phyloP scores from a whole-genome alignment of 208 protist genomes.

The Blastocrithidia nonstop region DNA sequence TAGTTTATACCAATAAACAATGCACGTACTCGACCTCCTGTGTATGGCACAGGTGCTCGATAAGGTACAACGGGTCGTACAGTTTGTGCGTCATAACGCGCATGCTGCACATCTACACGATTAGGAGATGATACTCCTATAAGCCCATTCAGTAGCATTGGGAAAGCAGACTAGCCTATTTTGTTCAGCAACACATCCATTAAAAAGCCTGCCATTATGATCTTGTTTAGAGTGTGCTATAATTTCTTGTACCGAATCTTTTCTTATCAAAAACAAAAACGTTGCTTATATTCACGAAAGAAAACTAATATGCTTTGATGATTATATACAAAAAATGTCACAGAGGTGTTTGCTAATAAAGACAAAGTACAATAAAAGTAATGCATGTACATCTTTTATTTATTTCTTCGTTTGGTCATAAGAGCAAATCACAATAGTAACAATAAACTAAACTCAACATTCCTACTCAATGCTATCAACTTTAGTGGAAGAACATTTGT shows the following conservation, averaged over 20 bases:
- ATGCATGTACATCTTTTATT: too few species aligned
- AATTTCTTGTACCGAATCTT: neutral
- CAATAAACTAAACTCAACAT: too few species aligned
- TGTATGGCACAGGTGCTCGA: constrained; percentile 50
- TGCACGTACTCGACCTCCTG: constrained; percentile 64
- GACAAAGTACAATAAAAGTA: too few species aligned
- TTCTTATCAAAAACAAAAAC: constrained; percentile 1
- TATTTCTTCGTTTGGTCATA: too few species aligned
- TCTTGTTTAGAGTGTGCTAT: too few species aligned
- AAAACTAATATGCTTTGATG: neutral
- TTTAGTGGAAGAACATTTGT: too few species aligned
- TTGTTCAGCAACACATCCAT: constrained; percentile 8
- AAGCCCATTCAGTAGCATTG: constrained; percentile 32
- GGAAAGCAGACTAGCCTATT: constrained; percentile 9
- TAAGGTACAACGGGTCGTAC: constrained; percentile 62
- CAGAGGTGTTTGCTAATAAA: too few species aligned
- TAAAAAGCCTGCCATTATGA: too few species aligned
- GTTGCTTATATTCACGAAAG: neutral
- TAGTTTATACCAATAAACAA: constrained; percentile 89
- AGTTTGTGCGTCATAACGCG: constrained; percentile 15
- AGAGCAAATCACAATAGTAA: too few species aligned
- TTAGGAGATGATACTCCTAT: constrained; percentile 30
- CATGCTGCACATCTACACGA: constrained; percentile 36
- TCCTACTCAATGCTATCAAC: too few species aligned
- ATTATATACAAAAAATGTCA: neutral